Evolutionary conservation across 805 yeast species (phyloP).

Genomic region (Barnettozyma salicaria): DNA sequence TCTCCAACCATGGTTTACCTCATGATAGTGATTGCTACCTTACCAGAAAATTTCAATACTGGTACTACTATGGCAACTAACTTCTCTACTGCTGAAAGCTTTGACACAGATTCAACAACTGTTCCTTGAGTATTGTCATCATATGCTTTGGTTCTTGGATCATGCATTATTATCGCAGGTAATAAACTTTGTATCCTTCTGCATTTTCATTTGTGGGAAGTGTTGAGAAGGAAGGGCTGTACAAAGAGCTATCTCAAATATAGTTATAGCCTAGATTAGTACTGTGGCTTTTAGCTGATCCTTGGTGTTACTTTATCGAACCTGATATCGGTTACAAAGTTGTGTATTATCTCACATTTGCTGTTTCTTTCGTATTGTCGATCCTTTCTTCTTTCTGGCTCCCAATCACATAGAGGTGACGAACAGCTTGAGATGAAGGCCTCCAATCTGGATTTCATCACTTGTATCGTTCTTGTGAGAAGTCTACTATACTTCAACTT

Average conservation of each 20-base stretch:
- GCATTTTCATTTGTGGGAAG: constrained; percentile 30
- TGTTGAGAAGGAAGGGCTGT: constrained; percentile 26
- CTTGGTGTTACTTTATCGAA: constrained; percentile 41
- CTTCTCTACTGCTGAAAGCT: constrained; percentile 3
- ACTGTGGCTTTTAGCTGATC: constrained; percentile 35
- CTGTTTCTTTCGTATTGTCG: constrained; percentile 20
- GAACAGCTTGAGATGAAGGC: constrained; percentile 16
- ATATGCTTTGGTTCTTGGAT: constrained; percentile 39
- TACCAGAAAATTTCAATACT: constrained; percentile 7
- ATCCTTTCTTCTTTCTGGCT: constrained; percentile 27
- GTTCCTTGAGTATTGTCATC: constrained; percentile 39
- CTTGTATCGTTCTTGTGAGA: constrained; percentile 28
- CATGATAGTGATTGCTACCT: constrained; percentile 2
- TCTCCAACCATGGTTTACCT: no score
- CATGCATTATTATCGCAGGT: constrained; percentile 39
- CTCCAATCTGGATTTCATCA: constrained; percentile 33
- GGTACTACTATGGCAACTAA: constrained; percentile 4
- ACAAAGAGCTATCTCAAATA: constrained; percentile 24
- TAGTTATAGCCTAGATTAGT: constrained; percentile 26
- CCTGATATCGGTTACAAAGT: constrained; percentile 36
- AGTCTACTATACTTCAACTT: constrained; percentile 37
- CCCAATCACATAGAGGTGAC: constrained; percentile 27
- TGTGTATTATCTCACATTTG: constrained; percentile 35
- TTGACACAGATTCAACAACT: constrained; percentile 3
- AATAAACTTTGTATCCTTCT: constrained; percentile 35